Conservation (phyloP, 2,329 filamentous ascomycete genomes). For the Stagonosporopsis vannaccii region DNA sequence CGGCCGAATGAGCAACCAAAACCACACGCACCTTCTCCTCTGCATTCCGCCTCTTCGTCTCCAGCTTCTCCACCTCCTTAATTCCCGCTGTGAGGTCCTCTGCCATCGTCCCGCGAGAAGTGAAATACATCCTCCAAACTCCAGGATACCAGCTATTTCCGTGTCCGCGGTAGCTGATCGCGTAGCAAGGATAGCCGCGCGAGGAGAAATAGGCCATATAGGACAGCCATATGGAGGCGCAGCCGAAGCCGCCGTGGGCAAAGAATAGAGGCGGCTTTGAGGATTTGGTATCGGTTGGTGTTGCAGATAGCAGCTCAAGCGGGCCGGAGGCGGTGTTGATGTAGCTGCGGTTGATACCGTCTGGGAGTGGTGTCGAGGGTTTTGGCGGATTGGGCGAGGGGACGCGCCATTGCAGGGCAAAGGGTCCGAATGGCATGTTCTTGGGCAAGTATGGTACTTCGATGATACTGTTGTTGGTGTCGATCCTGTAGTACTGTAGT, state of each 20-base stretch:
- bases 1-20: constrained; percentile 61
- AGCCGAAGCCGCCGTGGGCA: constrained; percentile 63
- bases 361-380: constrained; percentile 48
- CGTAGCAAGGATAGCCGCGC: constrained; percentile 59
- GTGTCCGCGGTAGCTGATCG: constrained; percentile 62
- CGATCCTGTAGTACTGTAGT: not conserved
- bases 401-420: constrained; percentile 38
- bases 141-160: constrained; percentile 61
- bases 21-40: constrained; percentile 46
- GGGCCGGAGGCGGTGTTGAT: constrained; percentile 55
- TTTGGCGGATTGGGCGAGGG: constrained; percentile 34
- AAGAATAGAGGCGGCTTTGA: constrained; percentile 57
- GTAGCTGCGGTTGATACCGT: constrained; percentile 54
- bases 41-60: constrained; percentile 36
- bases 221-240: constrained; percentile 61
- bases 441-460: not conserved
- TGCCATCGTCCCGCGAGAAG: constrained; percentile 52
- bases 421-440: constrained; percentile 39
- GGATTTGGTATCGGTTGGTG: constrained; percentile 29
- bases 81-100: constrained; percentile 57
- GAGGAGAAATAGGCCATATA: constrained; percentile 60
- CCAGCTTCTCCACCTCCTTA: constrained; percentile 38
- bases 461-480: not conserved
- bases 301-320: constrained; percentile 60
- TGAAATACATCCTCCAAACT: constrained; percentile 58